phyloP scores from a whole-genome alignment of 345 rosid species.

The Viola odorata region DNA sequence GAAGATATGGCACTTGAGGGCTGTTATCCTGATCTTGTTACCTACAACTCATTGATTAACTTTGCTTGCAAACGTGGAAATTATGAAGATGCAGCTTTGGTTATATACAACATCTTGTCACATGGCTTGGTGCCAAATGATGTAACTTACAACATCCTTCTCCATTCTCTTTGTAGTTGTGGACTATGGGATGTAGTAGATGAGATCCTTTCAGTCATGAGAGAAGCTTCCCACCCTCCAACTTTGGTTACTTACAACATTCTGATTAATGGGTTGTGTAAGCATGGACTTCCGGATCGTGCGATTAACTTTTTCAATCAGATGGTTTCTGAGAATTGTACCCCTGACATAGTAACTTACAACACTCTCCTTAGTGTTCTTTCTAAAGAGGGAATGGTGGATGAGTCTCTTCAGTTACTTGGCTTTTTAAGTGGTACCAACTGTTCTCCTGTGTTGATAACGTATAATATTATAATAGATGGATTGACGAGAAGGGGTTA shows the following conservation, averaged over 20 bases:
- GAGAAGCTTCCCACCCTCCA: constrained; percentile 41
- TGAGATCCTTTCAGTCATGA: constrained; percentile 61
- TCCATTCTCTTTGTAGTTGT: constrained; percentile 55
- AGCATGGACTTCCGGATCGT: constrained; percentile 50
- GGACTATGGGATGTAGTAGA: constrained; percentile 72
- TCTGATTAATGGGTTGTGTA: constrained; percentile 74
- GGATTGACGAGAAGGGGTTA: constrained; percentile 49
- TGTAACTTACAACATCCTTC: constrained; percentile 65
- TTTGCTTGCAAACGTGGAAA: constrained; percentile 55
- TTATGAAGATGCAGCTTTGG: constrained; percentile 47
- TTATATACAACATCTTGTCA: constrained; percentile 43
- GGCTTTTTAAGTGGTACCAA: constrained; percentile 33
- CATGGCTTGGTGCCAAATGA: constrained; percentile 63
- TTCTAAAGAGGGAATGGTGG: constrained; percentile 60
- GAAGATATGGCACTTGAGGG: constrained; percentile 76
- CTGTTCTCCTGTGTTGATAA: constrained; percentile 62
- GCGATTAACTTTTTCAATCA: constrained; percentile 60
- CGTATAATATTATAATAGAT: constrained; percentile 68
- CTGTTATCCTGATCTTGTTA: constrained; percentile 68
- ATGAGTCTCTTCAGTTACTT: constrained; percentile 55
- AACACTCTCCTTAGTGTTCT: constrained; percentile 67
- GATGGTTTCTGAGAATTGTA: constrained; percentile 45
- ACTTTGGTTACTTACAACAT: constrained; percentile 74
- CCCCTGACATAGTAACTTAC: constrained; percentile 73
- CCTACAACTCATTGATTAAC: constrained; percentile 65